Evolutionary conservation across 2,329 filamentous ascomycete species (phyloP).

Genomic region (Exophiala xenobiotica): DNA sequence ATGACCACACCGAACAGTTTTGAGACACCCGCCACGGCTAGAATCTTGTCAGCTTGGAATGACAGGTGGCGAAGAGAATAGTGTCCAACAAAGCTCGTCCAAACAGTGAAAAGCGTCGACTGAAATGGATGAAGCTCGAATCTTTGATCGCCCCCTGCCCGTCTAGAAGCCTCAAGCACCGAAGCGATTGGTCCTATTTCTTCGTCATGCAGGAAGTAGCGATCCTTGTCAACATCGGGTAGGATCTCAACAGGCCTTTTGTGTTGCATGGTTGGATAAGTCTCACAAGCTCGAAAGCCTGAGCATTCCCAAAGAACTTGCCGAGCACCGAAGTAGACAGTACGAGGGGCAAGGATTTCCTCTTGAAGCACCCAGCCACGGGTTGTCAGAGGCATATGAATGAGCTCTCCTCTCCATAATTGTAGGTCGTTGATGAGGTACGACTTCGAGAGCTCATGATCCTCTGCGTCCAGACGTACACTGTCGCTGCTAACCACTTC

Average conservation of each 20-base stretch:
- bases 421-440: conserved; percentile 19
- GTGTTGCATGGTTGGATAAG: conserved; percentile 12
- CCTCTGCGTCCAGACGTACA: not conserved
- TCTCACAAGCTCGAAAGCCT: conserved; percentile 14
- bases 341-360: conserved; percentile 38
- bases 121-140: not conserved
- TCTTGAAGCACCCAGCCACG: conserved; percentile 46
- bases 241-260: conserved; percentile 1
- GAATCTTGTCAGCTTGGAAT: conserved; percentile 20
- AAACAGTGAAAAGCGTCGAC: conserved; percentile 6
- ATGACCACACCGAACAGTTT: conserved; percentile 15
- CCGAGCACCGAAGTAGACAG: conserved; percentile 39
- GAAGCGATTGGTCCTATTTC: conserved; percentile 13
- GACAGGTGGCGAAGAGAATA: conserved; percentile 20
- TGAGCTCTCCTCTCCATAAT: conserved; percentile 16
- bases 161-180: conserved; percentile 3
- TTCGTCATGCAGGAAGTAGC: conserved; percentile 10
- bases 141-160: not conserved
- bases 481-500: conserved; percentile 9
- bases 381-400: conserved; percentile 32
- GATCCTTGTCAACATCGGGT: not conserved
- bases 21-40: conserved; percentile 24
- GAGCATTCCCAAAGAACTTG: conserved; percentile 44
- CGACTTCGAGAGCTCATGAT: conserved; percentile 1
- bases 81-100: conserved; percentile 16